phyloP scores from a whole-genome alignment of 2,329 filamentous ascomycete genomes.

The Scedosporium aurantiacum region DNA sequence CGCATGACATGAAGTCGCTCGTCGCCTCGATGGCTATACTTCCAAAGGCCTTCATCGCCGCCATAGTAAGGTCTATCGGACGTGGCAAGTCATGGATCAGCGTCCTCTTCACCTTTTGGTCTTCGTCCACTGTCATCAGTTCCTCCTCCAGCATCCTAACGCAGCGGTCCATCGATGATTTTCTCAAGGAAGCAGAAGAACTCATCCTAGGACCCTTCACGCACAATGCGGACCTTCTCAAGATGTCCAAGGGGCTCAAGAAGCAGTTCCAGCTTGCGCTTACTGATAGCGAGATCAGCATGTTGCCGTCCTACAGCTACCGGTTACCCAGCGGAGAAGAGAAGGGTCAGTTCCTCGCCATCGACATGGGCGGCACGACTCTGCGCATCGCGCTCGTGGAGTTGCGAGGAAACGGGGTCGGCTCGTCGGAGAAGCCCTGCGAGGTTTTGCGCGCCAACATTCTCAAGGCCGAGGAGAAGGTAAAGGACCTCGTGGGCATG shows the following conservation, averaged over 20 bases:
- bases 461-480: constrained; percentile 43
- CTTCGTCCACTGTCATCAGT: constrained; percentile 16
- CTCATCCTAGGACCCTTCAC: constrained; percentile 37
- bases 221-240: constrained; percentile 28
- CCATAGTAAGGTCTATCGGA: constrained; percentile 45
- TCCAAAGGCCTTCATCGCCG: constrained; percentile 36
- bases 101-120: constrained; percentile 45
- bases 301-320: constrained; percentile 57
- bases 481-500: constrained; percentile 47
- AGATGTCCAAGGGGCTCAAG: constrained; percentile 39
- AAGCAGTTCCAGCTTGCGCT: constrained; percentile 43
- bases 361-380: constrained; percentile 61
- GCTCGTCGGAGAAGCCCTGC: constrained; percentile 28
- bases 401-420: constrained; percentile 34
- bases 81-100: constrained; percentile 49
- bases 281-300: constrained; percentile 41
- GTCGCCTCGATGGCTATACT: constrained; percentile 47
- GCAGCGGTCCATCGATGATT: constrained; percentile 30
- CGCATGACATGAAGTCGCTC: constrained; percentile 36
- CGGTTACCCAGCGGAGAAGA: constrained; percentile 51
- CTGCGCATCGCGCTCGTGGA: constrained; percentile 54
- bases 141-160: constrained; percentile 7
- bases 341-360: constrained; percentile 46
- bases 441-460: constrained; percentile 37
- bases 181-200: constrained; percentile 44